These are phyloP conservation scores for Penicillium occitanis DNA, from an alignment of 2,329 filamentous ascomycete genomes.

Conservation along the genomic window DNA sequence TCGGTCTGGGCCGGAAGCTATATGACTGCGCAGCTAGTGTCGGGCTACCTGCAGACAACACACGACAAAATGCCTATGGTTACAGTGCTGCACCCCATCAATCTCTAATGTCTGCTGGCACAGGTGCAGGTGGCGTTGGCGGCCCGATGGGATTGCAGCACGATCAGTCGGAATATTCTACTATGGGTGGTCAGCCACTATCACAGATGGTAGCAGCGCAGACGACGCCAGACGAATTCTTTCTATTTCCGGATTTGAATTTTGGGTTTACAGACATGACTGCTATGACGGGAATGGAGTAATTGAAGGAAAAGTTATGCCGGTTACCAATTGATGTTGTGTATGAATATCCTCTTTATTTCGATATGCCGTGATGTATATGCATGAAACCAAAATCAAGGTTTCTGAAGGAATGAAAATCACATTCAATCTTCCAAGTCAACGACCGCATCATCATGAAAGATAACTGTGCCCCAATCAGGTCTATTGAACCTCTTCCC, in stretches of 20 bases:
- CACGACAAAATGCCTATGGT: not conserved
- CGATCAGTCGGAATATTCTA: conserved; percentile 7
- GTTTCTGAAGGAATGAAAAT: too few relatives aligned
- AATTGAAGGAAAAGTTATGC: not conserved
- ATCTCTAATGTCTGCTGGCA: not conserved
- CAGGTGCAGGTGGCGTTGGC: not conserved
- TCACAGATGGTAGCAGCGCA: conserved; percentile 7
- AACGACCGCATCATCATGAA: conserved; percentile 28
- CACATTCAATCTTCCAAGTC: conserved; percentile 26
- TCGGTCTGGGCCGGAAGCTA: conserved; percentile 11
- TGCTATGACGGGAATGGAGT: conserved; percentile 12
- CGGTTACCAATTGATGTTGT: not conserved
- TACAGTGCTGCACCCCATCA: not conserved
- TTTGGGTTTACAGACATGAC: conserved; percentile 11
- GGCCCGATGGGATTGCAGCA: not conserved
- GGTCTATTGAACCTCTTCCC: conserved; percentile 28
- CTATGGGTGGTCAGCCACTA: not conserved
- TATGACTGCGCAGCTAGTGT: conserved; percentile 13
- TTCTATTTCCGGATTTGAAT: conserved; percentile 15
- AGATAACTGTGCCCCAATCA: conserved; percentile 27
- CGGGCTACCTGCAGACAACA: not conserved
- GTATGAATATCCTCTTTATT: not conserved
- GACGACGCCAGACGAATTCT: conserved; percentile 14
- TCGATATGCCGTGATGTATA: not conserved
- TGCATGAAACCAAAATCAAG: not conserved